phyloP scores from a whole-genome alignment of 192 early-diverging fungal species.

The Cetraspora pellucida region DNA sequence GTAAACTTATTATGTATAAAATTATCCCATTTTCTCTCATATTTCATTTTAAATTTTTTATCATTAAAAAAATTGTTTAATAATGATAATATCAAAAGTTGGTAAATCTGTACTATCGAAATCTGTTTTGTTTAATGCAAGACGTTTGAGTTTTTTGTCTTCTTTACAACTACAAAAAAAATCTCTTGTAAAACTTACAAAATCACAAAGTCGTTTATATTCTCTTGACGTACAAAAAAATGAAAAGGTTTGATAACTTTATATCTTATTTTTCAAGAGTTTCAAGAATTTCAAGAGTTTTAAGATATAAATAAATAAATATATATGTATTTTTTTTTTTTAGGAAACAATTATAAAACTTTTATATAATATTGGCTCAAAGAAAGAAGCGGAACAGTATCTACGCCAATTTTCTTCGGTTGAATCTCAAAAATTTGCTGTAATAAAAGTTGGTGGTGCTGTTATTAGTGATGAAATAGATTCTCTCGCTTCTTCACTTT shows the following conservation, averaged over 20 bases:
- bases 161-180: not conserved
- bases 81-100: conserved; percentile 28
- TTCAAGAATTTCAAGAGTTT: too few relatives aligned
- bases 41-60: not conserved
- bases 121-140: not conserved
- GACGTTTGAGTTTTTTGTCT: not conserved
- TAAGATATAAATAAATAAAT: too few relatives aligned
- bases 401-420: conserved; percentile 95
- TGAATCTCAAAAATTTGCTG: conserved; percentile 99
- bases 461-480: conserved; percentile 96
- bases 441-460: conserved; percentile 97
- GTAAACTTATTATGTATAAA: not conserved
- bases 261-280: not conserved
- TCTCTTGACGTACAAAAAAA: not conserved
- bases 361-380: conserved; percentile 98
- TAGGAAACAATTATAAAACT: conserved; percentile 86
- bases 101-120: not conserved
- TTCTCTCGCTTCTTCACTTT: conserved; percentile 91
- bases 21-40: not conserved
- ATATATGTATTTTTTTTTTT: not conserved
- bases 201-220: conserved; percentile 10
- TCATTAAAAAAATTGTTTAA: conserved; percentile 8
- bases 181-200: not conserved
- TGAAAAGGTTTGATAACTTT: conserved; percentile 19
- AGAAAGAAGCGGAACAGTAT: conserved; percentile 99